phyloP scores from a whole-genome alignment of 2,329 filamentous ascomycete genomes.

The Akanthomyces lecanii region DNA sequence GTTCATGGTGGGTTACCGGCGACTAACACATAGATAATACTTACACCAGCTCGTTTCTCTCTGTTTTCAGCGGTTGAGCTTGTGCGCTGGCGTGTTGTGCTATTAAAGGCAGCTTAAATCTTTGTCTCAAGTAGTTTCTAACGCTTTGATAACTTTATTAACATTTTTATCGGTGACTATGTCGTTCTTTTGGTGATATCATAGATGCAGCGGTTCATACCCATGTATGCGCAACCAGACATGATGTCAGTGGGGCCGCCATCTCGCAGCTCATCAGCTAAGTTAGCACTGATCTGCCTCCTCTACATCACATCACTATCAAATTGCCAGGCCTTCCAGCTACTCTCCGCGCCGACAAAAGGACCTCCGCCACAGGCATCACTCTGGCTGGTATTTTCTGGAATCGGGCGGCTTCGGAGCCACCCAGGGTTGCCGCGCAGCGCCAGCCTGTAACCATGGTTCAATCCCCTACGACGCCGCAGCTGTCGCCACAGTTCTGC shows the following conservation, averaged over 20 bases:
- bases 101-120: no score
- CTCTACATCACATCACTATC: background rate
- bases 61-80: background rate
- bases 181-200: background rate
- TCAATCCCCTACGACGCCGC: slow-evolving; percentile 42
- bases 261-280: background rate
- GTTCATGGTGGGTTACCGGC: background rate
- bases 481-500: slow-evolving; percentile 70
- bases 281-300: background rate
- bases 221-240: background rate
- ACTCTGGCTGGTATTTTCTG: slow-evolving; percentile 49
- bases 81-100: background rate
- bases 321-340: background rate
- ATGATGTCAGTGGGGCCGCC: slow-evolving; percentile 13
- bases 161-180: background rate
- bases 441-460: slow-evolving; percentile 41
- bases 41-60: background rate
- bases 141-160: background rate
- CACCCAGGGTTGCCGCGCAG: slow-evolving; percentile 31
- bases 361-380: slow-evolving; percentile 18
- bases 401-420: slow-evolving; percentile 40
- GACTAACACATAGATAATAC: background rate
- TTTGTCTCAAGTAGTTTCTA: no score
- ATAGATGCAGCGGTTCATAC: background rate
- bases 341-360: background rate